A percentile compares a stretch with the other conserved stretches of the same genome.
phyloP scores from a whole-genome alignment of 176 grass and related monocot species.

The Juncus inflexus region DNA sequence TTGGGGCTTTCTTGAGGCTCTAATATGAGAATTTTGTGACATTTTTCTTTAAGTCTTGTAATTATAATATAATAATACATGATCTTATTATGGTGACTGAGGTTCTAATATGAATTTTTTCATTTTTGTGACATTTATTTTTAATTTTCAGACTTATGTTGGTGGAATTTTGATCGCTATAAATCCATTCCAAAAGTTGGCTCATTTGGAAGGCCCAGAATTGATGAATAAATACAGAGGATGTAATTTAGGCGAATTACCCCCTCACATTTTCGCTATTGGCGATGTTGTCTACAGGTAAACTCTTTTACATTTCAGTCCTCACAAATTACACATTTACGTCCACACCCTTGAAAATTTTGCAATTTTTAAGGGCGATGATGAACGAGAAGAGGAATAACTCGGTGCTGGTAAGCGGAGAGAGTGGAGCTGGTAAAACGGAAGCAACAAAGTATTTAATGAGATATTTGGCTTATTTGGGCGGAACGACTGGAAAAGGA shows the following conservation, averaged over 20 bases:
- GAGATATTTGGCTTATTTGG: conserved; percentile 93
- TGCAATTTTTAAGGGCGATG: conserved; percentile 71
- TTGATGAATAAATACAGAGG: conserved; percentile 93
- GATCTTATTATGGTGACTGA: too few relatives aligned
- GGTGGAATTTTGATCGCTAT: conserved; percentile 94
- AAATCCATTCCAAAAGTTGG: conserved; percentile 95
- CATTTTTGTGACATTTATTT: conserved; percentile 4
- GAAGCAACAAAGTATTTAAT: conserved; percentile 92
- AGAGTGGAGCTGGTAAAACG: conserved; percentile 99
- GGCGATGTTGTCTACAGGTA: conserved; percentile 95
- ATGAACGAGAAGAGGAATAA: conserved; percentile 97
- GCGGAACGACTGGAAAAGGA: conserved; percentile 73
- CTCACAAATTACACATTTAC: conserved; percentile 14
- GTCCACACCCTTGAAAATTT: conserved; percentile 33
- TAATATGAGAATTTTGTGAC: too few relatives aligned
- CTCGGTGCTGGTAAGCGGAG: conserved; percentile 96
- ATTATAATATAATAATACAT: too few relatives aligned
- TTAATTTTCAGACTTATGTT: conserved; percentile 74
- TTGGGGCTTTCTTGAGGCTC: too few relatives aligned
- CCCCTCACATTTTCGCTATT: conserved; percentile 89
- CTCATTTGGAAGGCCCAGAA: conserved; percentile 58
- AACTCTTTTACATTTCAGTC: conserved; percentile 39
- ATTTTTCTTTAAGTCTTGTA: too few relatives aligned
- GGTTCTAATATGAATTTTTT: too few relatives aligned
- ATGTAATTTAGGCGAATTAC: conserved; percentile 66